A percentile compares a stretch with the other conserved stretches of the same genome.
Conservation (phyloP, 1,139 yeast genomes). For the Geotrichum cucujoidarum region DNA sequence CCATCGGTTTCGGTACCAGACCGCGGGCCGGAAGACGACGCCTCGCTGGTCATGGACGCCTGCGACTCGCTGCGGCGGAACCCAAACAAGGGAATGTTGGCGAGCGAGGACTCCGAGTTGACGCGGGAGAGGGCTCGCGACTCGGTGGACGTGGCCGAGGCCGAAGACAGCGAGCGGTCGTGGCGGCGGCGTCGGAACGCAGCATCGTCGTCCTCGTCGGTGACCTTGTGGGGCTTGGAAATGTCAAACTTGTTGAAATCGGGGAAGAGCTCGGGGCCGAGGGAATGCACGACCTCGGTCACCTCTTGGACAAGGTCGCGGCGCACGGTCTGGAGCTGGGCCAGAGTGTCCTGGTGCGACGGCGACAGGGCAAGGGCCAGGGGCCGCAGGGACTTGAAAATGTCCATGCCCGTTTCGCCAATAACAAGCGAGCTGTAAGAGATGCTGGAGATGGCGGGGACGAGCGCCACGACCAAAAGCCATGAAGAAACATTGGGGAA, state of each 20-base stretch:
- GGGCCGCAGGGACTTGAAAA: slow-evolving; percentile 77
- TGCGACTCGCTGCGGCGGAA: slow-evolving; percentile 17
- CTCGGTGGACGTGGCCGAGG: slow-evolving; percentile 26
- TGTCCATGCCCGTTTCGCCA: slow-evolving; percentile 91
- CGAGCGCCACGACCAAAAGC: slow-evolving; percentile 46
- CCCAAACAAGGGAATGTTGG: slow-evolving; percentile 54
- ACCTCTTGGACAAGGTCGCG: slow-evolving; percentile 53
- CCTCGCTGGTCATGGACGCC: slow-evolving; percentile 4
- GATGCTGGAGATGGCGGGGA: slow-evolving; percentile 57
- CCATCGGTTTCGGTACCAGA: slow-evolving; percentile 10
- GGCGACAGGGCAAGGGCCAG: slow-evolving; percentile 62
- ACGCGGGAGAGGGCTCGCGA: slow-evolving; percentile 53
- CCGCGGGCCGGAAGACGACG: slow-evolving; percentile 9
- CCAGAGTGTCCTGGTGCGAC: slow-evolving; percentile 46
- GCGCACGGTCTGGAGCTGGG: slow-evolving; percentile 53
- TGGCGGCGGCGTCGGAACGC: slow-evolving; percentile 4
- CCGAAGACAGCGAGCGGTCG: slow-evolving; percentile 16
- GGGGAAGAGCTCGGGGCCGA: slow-evolving; percentile 75
- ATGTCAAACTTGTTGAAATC: slow-evolving; percentile 51
- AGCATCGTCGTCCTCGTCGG: slow-evolving; percentile 43
- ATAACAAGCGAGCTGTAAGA: slow-evolving; percentile 84
- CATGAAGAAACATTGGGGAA: slow-evolving; percentile 21
- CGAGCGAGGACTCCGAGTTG: slow-evolving; percentile 50
- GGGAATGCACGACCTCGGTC: slow-evolving; percentile 60
- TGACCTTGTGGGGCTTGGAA: slow-evolving; percentile 48